These are phyloP conservation scores for Yamadazyma conglobata DNA, from an alignment of 1,139 yeast species.

Conservation along the genomic window DNA sequence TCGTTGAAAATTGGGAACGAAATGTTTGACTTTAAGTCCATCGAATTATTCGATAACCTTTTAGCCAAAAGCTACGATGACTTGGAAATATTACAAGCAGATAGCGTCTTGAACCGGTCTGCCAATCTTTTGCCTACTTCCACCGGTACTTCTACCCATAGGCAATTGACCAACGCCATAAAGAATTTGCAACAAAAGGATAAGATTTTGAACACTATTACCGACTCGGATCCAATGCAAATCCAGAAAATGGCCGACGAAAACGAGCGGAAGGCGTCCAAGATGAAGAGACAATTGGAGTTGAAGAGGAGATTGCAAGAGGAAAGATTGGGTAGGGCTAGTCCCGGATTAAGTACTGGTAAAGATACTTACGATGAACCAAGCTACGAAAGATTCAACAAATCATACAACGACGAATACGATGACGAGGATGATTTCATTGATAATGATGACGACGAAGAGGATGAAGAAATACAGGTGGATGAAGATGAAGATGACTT, in stretches of 20 bases:
- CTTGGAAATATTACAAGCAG: conserved; percentile 66
- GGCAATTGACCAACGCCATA: conserved; percentile 73
- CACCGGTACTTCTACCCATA: conserved; percentile 77
- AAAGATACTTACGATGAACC: conserved; percentile 25
- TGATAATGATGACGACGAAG: conserved; percentile 46
- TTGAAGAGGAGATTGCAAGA: conserved; percentile 50
- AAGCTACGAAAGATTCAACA: conserved; percentile 39
- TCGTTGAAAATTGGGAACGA: conserved; percentile 87
- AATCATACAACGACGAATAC: conserved; percentile 41
- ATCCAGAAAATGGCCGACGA: conserved; percentile 79
- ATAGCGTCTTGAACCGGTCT: conserved; percentile 45
- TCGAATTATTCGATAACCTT: conserved; percentile 69
- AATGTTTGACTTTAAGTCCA: conserved; percentile 70
- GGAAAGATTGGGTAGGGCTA: conserved; percentile 34
- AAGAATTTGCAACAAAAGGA: conserved; percentile 61
- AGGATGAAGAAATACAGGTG: conserved; percentile 52
- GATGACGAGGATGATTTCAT: conserved; percentile 46
- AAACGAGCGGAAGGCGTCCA: conserved; percentile 66
- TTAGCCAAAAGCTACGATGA: conserved; percentile 70
- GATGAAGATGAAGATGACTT: conserved; percentile 58
- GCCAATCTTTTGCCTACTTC: conserved; percentile 86
- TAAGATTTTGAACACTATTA: conserved; percentile 60
- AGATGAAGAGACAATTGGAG: conserved; percentile 66
- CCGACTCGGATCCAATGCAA: conserved; percentile 83
- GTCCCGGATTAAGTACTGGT: conserved; percentile 20